Percentiles rank a stretch among this genome's conserved stretches.
phyloP scores from a whole-genome alignment of 2,329 filamentous ascomycete genomes.

The Fusarium phyllophilum region DNA sequence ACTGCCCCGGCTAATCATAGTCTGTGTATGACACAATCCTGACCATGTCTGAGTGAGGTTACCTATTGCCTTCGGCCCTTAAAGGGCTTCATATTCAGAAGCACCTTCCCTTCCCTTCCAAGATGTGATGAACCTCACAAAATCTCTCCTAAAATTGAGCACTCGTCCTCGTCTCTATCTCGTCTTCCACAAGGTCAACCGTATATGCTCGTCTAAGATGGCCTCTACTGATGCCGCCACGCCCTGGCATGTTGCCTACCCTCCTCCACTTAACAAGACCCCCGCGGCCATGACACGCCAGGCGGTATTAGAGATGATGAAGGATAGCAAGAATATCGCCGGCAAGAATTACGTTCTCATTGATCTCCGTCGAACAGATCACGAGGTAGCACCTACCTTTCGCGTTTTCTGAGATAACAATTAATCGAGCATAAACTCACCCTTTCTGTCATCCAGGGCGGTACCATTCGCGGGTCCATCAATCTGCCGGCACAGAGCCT shows the following conservation, averaged over 20 bases:
- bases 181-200: background rate
- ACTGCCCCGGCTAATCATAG: no score
- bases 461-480: background rate
- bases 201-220: background rate
- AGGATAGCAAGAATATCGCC: background rate
- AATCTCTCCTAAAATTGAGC: no score
- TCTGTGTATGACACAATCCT: background rate
- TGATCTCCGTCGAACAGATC: background rate
- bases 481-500: background rate
- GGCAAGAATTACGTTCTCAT: background rate
- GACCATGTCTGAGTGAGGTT: background rate
- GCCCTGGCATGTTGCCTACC: background rate
- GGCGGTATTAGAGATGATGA: background rate
- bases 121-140: background rate
- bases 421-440: background rate
- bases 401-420: background rate
- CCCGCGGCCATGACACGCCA: background rate
- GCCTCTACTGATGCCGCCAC: background rate
- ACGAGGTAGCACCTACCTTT: background rate
- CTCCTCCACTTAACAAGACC: background rate
- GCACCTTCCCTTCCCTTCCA: background rate
- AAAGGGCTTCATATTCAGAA: background rate
- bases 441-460: background rate
- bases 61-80: no score
- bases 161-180: background rate